Percentiles rank a stretch among this genome's conserved stretches.
These are phyloP conservation scores for Colletotrichum paranaense DNA, from an alignment of 2,329 filamentous ascomycete genomes.

Conservation along the genomic window DNA sequence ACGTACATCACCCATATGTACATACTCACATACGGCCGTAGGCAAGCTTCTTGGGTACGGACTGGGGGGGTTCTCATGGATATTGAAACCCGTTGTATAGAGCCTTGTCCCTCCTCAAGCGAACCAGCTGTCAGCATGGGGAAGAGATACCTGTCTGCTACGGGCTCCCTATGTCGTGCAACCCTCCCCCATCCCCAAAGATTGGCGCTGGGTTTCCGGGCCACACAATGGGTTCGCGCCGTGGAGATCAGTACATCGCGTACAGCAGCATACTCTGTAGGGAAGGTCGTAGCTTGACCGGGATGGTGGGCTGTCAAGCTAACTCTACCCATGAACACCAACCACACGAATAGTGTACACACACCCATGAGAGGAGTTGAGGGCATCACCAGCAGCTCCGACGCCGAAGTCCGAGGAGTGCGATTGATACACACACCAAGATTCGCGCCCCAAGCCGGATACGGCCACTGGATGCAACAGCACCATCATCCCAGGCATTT, in stretches of 20 bases:
- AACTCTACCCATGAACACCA: background rate
- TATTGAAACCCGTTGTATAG: slow-evolving; percentile 1
- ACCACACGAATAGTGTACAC: background rate
- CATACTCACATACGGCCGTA: slow-evolving; percentile 23
- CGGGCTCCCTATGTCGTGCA: background rate
- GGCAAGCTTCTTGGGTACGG: slow-evolving; percentile 7
- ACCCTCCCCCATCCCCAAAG: background rate
- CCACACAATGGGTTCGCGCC: slow-evolving; percentile 3
- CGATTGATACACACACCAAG: background rate
- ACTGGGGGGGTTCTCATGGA: background rate
- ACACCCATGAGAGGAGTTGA: background rate
- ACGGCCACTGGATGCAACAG: slow-evolving; percentile 2
- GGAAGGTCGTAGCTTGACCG: background rate
- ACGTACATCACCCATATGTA: background rate
- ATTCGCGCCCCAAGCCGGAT: background rate
- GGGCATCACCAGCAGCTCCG: slow-evolving; percentile 1
- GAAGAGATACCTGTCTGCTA: background rate
- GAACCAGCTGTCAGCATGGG: slow-evolving; percentile 9
- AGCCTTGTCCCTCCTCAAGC: background rate
- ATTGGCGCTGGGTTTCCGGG: slow-evolving; percentile 18
- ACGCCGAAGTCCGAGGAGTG: background rate
- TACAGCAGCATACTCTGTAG: background rate
- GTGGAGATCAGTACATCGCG: slow-evolving; percentile 5
- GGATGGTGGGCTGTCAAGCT: background rate
- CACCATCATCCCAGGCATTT: background rate